Conservation (phyloP, 2,329 filamentous ascomycete species). For the Botrytis porri region DNA sequence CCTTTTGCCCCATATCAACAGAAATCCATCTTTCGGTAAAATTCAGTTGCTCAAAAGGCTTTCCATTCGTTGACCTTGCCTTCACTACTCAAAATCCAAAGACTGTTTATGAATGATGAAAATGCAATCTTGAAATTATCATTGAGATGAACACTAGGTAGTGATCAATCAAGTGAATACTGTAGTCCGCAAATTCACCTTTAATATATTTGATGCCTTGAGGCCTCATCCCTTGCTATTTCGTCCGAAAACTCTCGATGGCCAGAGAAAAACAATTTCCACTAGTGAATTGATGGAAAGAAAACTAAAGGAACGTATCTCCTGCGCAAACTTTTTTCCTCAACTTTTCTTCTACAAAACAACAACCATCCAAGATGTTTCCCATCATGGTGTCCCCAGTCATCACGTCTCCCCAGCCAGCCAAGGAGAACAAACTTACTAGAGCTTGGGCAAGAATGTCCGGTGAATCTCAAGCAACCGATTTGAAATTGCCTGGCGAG, state of each 20-base stretch:
- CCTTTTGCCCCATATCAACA: neutral
- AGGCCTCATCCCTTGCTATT: neutral
- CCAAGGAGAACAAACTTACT: neutral
- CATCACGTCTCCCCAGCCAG: neutral
- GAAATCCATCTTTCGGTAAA: neutral
- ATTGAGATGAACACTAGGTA: neutral
- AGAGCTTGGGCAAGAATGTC: conserved; percentile 7
- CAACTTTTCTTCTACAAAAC: neutral
- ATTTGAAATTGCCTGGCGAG: neutral
- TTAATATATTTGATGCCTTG: neutral
- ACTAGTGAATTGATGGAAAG: neutral
- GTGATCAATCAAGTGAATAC: neutral
- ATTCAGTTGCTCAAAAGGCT: neutral
- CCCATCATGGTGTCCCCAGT: conserved; percentile 2
- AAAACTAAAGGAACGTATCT: neutral
- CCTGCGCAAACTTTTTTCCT: neutral
- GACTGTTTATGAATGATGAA: neutral
- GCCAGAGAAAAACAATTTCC: neutral
- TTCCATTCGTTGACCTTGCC: neutral
- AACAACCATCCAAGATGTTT: neutral
- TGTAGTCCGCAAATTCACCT: neutral
- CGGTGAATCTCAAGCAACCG: neutral
- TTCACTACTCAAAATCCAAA: neutral
- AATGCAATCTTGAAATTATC: neutral
- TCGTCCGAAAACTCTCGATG: neutral